Evolutionary conservation across 2,329 filamentous ascomycete genomes (phyloP).

Genomic region (Ophiocordyceps camponoti-leonardi): DNA sequence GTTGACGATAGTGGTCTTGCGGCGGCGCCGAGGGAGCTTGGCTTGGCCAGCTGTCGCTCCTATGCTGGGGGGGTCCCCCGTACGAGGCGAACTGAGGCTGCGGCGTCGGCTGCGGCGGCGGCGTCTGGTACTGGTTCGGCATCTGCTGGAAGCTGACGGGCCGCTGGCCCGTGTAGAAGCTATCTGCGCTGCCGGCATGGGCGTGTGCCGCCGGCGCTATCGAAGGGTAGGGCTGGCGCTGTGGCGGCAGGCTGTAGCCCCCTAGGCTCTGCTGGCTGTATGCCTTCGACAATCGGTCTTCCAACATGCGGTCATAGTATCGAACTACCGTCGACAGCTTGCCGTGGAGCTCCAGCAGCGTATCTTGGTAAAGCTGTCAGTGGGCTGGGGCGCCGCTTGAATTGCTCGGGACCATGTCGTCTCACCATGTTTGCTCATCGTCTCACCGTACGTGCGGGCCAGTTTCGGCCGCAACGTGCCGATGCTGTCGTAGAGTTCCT

Average conservation of each 20-base stretch:
- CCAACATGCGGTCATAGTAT: constrained; percentile 96
- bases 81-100: constrained; percentile 27
- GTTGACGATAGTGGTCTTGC: constrained; percentile 11
- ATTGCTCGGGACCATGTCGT: not conserved
- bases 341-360: constrained; percentile 79
- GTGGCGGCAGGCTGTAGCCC: constrained; percentile 40
- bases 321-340: constrained; percentile 92
- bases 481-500: constrained; percentile 95
- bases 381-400: not conserved
- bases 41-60: constrained; percentile 33
- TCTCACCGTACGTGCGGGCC: constrained; percentile 89
- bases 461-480: constrained; percentile 85
- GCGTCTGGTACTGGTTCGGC: constrained; percentile 6
- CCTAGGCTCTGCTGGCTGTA: constrained; percentile 67
- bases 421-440: constrained; percentile 95
- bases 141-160: constrained; percentile 15
- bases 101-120: constrained; percentile 11
- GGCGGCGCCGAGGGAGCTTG: constrained; percentile 18
- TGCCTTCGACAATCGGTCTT: constrained; percentile 83
- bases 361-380: constrained; percentile 39
- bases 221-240: constrained; percentile 50
- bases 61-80: constrained; percentile 22
- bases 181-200: constrained; percentile 46
- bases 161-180: constrained; percentile 60
- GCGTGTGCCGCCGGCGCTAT: constrained; percentile 37